Base-by-base conservation (phyloP, 352 stramenopile species). In the Globisporangium abappressorium region DNA sequence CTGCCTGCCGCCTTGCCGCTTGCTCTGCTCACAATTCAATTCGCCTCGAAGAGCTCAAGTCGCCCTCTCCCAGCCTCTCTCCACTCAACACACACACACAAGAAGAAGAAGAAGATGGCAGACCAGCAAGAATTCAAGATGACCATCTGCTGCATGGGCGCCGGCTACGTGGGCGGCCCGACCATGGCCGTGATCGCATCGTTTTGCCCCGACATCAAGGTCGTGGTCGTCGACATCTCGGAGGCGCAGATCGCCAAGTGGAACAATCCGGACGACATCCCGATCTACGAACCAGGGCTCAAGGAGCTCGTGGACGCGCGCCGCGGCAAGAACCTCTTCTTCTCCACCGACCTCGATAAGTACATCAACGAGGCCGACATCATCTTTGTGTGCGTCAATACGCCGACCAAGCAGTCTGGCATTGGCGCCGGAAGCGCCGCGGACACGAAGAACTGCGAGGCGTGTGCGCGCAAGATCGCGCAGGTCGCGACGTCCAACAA, bases 351-450 rank as follows among this genome's bases (percentile, higher is more conserved):
- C 73, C 92, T 99, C 68, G 95, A 99, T 71, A 87, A 73, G 38
- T 97, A 98, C 77, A 99, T 99, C 65, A 90, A 98, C 64, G 85
- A 98, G 62, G 98, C 97, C 56, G 93, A 99, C 67, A 96, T 99
- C 68, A 97, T 99, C 75, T 99, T 99, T 73, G 98, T 99, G 20
- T 97, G 84, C 68, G 97, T 99, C 22, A 99, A 99, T 83, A 99
- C 98, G 62, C 97, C 98, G 20, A 99, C 98, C 43, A 99, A 99
- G 84, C 96, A 84, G 1, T 90, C 87, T 66, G 98, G 97, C 73
- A 99, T 99, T 68, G 98, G 98, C 62, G 97, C 97, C 20, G 98
- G 98, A 36, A 95, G 94, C 65, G 97, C 98, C 3, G 97, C 98
- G 26, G 98, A 99, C 77, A 98, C 99, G 18, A 99, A 99, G 76